A percentile compares a stretch with the other conserved stretches of the same genome.
These are phyloP conservation scores for Boechera divaricarpa DNA, from an alignment of 345 rosid genomes.

Conservation along the genomic window DNA sequence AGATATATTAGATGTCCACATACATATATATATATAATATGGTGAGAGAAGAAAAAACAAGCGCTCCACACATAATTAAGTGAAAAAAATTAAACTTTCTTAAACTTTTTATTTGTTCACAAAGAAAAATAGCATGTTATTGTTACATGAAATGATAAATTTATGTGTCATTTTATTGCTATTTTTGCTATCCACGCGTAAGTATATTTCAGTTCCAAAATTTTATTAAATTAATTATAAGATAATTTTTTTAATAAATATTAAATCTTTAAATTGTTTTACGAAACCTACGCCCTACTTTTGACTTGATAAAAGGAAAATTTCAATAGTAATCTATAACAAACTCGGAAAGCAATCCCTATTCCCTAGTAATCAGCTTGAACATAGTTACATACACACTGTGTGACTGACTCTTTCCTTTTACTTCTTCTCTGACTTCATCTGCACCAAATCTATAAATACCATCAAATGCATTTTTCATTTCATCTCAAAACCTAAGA, in stretches of 20 bases:
- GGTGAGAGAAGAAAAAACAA: no score
- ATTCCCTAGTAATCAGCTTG: conserved; percentile 40
- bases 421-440: not conserved
- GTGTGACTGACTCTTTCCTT: conserved; percentile 39
- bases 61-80: no score
- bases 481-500: conserved; percentile 6
- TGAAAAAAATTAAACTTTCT: no score
- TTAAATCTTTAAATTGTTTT: not conserved
- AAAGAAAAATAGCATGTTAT: no score
- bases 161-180: not conserved
- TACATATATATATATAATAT: no score
- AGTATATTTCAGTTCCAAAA: not conserved
- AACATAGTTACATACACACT: conserved; percentile 24
- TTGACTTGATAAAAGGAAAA: conserved; percentile 12
- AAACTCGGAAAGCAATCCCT: conserved; percentile 28
- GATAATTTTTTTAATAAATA: not conserved
- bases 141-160: no score
- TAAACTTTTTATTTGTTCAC: no score
- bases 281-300: conserved; percentile 22
- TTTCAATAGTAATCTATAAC: conserved; percentile 21
- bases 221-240: not conserved
- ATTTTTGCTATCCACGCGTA: conserved; percentile 18
- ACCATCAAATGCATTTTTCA: conserved; percentile 10
- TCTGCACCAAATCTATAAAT: conserved; percentile 17
- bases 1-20: no score